Evolutionary conservation across 2,329 filamentous ascomycete species (phyloP).

Genomic region (Alternaria burnsii): DNA sequence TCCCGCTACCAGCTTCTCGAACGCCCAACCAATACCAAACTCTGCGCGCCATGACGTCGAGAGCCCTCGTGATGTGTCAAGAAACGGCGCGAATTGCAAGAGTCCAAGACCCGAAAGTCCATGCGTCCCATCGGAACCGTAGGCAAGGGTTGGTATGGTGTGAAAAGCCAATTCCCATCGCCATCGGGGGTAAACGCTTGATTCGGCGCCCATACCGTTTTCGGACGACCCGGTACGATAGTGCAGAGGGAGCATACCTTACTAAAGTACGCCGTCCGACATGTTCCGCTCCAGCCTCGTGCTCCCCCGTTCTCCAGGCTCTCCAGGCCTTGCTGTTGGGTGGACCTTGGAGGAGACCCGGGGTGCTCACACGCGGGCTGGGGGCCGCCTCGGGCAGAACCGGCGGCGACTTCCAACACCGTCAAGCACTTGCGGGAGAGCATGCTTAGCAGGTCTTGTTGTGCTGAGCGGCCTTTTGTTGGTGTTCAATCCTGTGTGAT

Average conservation of each 20-base stretch:
- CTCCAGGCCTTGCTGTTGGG: conserved; percentile 6
- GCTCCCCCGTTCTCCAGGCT: conserved; percentile 8
- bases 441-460: background rate
- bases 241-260: conserved; percentile 10
- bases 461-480: background rate
- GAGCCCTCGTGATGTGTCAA: conserved; percentile 8
- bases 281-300: conserved; percentile 8
- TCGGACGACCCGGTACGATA: background rate
- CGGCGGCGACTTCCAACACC: background rate
- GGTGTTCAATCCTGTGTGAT: background rate
- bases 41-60: conserved; percentile 13
- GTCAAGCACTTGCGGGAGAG: background rate
- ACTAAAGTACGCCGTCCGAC: conserved; percentile 18
- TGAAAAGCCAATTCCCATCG: conserved; percentile 3
- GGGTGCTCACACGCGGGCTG: conserved; percentile 1
- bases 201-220: conserved; percentile 15
- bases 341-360: background rate
- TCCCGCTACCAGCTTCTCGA: conserved; percentile 4
- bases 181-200: background rate
- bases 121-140: conserved; percentile 11
- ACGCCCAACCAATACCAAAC: conserved; percentile 1
- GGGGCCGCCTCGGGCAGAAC: conserved; percentile 2
- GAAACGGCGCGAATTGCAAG: conserved; percentile 11
- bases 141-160: conserved; percentile 6
- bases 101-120: background rate